Conservation (phyloP, 139 green algal genomes). For the Penium margaritaceum region DNA sequence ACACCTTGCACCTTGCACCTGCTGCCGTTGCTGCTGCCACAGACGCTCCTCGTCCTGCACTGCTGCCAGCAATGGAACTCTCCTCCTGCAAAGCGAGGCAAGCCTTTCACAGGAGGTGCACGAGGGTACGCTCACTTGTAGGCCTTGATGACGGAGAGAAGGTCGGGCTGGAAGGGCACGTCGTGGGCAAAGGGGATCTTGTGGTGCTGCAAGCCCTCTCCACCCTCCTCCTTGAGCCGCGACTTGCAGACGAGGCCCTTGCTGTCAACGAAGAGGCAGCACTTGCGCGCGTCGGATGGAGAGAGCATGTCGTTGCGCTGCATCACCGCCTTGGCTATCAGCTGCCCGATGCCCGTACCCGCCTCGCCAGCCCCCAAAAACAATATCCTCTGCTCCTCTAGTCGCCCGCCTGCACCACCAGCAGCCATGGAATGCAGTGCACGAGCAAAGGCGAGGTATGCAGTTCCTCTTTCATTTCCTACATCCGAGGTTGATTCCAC, state of each 20-base stretch:
- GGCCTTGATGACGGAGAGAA: constrained; percentile 18
- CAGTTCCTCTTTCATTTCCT: too few species aligned
- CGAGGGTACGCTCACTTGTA: constrained; percentile 12
- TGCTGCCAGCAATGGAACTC: too few species aligned
- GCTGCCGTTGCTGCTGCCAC: too few species aligned
- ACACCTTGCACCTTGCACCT: too few species aligned
- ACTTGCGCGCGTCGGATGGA: neutral
- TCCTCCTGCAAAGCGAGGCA: too few species aligned
- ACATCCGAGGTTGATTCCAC: too few species aligned
- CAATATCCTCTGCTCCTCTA: constrained; percentile 44
- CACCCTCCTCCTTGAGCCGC: neutral
- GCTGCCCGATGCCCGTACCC: constrained; percentile 24
- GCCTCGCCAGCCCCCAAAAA: constrained; percentile 25
- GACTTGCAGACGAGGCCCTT: constrained; percentile 65
- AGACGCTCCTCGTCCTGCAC: too few species aligned
- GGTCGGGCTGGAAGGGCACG: constrained; percentile 42
- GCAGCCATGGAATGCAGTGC: too few species aligned
- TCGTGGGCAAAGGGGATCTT: constrained; percentile 77
- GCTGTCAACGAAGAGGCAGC: constrained; percentile 68
- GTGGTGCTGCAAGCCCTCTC: constrained; percentile 62
- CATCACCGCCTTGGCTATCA: constrained; percentile 29
- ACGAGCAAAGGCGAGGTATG: too few species aligned
- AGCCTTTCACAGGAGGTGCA: too few species aligned
- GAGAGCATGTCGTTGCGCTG: neutral
- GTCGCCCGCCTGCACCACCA: too few species aligned